Conservation (phyloP, 345 rosid species). For the Euphorbia lathyris region DNA sequence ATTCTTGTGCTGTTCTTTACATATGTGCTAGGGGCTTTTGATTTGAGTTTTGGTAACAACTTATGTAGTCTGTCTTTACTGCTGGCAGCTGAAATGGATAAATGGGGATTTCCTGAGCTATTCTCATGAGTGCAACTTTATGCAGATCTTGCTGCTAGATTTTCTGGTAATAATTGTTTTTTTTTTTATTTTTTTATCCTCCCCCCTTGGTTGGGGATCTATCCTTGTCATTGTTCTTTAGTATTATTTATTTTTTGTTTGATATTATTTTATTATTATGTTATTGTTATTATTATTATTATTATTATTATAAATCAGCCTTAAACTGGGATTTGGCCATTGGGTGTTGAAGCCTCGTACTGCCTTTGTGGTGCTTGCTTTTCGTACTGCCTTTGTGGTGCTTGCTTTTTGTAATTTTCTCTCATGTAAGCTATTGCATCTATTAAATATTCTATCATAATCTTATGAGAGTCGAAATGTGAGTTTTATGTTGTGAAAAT, state of each 20-base stretch:
- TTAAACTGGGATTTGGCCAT: slow-evolving; percentile 17
- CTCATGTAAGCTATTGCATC: neutral
- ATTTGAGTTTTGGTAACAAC: slow-evolving; percentile 37
- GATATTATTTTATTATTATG: neutral
- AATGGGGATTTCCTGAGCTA: slow-evolving; percentile 77
- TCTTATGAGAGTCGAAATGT: slow-evolving; percentile 12
- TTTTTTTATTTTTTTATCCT: neutral
- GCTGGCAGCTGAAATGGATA: slow-evolving; percentile 87
- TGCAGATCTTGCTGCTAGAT: slow-evolving; percentile 62
- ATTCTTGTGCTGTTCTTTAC: slow-evolving; percentile 22
- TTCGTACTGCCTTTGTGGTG: slow-evolving; percentile 15
- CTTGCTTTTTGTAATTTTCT: slow-evolving; percentile 3
- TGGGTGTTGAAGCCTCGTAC: slow-evolving; percentile 19
- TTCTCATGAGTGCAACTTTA: slow-evolving; percentile 74
- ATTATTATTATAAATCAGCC: neutral
- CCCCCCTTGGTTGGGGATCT: slow-evolving; percentile 32
- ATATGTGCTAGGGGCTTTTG: slow-evolving; percentile 26
- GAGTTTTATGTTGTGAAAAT: slow-evolving; percentile 7
- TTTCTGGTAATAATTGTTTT: slow-evolving; percentile 72
- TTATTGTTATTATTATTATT: neutral
- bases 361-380: slow-evolving; percentile 15
- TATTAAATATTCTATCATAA: neutral
- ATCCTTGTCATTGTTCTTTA: neutral
- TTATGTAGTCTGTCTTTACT: slow-evolving; percentile 72
- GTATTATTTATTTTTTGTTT: neutral